Evolutionary conservation across 1,284 basidiomycete species (phyloP).

Genomic region (Ceratobasidium sp.): DNA sequence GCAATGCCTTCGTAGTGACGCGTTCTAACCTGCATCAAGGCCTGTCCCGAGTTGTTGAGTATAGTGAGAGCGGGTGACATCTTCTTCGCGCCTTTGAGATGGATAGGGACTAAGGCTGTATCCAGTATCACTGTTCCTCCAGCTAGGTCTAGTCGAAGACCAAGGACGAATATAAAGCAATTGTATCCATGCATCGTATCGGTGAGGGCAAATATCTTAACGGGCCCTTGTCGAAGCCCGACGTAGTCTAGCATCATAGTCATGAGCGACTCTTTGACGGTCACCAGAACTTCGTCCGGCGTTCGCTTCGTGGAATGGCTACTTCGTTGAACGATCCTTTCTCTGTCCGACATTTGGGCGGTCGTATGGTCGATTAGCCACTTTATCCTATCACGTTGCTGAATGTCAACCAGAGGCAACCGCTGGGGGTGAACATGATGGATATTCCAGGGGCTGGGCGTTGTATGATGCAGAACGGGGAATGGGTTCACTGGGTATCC

Average conservation of each 20-base stretch:
- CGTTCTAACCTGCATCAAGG: conserved; percentile 5
- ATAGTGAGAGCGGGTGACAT: background rate
- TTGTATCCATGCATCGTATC: conserved; percentile 17
- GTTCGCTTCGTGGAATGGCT: conserved; percentile 12
- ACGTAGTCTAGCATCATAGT: conserved; percentile 28
- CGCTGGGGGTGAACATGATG: conserved; percentile 21
- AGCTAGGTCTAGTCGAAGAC: conserved; percentile 27
- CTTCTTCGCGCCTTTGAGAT: background rate
- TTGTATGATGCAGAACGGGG: conserved; percentile 17
- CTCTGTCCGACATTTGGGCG: conserved; percentile 19
- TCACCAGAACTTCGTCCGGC: conserved; percentile 8
- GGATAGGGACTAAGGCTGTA: conserved; percentile 2
- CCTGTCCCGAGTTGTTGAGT: background rate
- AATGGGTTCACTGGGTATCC: conserved; percentile 15
- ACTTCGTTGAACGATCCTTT: conserved; percentile 11
- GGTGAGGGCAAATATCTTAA: conserved; percentile 3
- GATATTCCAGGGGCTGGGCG: conserved; percentile 27
- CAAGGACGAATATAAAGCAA: conserved; percentile 13
- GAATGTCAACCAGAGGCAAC: conserved; percentile 19
- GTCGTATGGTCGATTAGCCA: conserved; percentile 26
- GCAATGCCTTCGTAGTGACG: conserved; percentile 16
- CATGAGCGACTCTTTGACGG: conserved; percentile 22
- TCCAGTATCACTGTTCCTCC: conserved; percentile 7
- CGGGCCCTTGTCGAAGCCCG: conserved; percentile 24
- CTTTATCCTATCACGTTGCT: conserved; percentile 17